These are phyloP conservation scores for Monascus ruber DNA, from an alignment of 2,329 filamentous ascomycete genomes.

Conservation along the genomic window DNA sequence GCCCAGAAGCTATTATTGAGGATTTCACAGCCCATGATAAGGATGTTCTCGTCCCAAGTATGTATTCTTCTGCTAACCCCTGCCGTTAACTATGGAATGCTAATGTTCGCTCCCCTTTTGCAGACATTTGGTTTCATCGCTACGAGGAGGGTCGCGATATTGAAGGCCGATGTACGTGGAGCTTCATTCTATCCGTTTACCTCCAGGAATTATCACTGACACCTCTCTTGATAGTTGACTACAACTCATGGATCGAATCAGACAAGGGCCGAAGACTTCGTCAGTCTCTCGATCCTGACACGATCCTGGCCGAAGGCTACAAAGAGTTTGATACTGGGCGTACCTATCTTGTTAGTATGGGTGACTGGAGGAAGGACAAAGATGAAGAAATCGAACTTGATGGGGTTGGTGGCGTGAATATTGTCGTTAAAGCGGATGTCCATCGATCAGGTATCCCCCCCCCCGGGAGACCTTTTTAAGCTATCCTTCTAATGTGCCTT, in stretches of 20 bases:
- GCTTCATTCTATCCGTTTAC: background rate
- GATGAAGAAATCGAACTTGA: conserved; percentile 87
- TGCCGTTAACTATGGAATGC: background rate
- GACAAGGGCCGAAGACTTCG: conserved; percentile 68
- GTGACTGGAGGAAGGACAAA: conserved; percentile 84
- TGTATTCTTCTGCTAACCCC: conserved; percentile 24
- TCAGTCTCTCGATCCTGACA: conserved; percentile 62
- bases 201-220: too few species aligned
- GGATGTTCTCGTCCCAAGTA: conserved; percentile 92
- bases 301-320: conserved; percentile 88
- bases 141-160: conserved; percentile 73
- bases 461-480: background rate
- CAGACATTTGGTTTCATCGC: conserved; percentile 95
- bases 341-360: conserved; percentile 80
- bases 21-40: conserved; percentile 91
- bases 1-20: conserved; percentile 74
- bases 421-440: conserved; percentile 94
- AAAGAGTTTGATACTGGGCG: conserved; percentile 86
- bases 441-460: conserved; percentile 67
- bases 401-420: conserved; percentile 93
- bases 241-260: conserved; percentile 98
- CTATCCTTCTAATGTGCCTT: conserved; percentile 9
- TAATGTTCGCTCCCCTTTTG: conserved; percentile 5
- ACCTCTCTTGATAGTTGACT: conserved; percentile 56
- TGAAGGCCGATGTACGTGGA: conserved; percentile 74